These are phyloP conservation scores for Colletotrichum lentis DNA, from an alignment of 2,329 filamentous ascomycete species.

Conservation along the genomic window DNA sequence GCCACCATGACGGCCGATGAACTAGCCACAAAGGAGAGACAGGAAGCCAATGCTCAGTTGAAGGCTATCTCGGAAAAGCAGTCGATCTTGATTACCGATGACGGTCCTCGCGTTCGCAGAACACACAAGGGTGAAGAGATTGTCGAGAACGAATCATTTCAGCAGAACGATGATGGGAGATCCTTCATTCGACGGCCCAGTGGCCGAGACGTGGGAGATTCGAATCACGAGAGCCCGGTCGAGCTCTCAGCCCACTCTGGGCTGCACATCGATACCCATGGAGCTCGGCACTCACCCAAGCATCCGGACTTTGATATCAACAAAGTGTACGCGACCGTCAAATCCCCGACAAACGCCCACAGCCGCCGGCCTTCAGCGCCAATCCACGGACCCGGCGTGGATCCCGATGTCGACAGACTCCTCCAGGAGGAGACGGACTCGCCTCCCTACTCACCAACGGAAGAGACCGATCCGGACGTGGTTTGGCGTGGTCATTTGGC, in stretches of 20 bases:
- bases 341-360: constrained; percentile 69
- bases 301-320: constrained; percentile 79
- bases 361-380: constrained; percentile 60
- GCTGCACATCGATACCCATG: constrained; percentile 51
- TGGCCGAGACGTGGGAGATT: constrained; percentile 42
- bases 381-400: constrained; percentile 69
- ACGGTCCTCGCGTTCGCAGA: constrained; percentile 79
- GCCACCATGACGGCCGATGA: constrained; percentile 90
- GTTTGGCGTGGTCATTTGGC: constrained; percentile 80
- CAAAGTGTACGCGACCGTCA: constrained; percentile 83
- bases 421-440: constrained; percentile 81
- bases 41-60: constrained; percentile 78
- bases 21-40: constrained; percentile 89
- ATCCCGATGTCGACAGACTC: constrained; percentile 89
- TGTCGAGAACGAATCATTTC: constrained; percentile 75
- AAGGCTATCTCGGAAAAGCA: constrained; percentile 82
- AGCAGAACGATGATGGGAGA: constrained; percentile 47
- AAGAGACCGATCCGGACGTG: constrained; percentile 74
- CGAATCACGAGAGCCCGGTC: constrained; percentile 29
- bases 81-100: constrained; percentile 81
- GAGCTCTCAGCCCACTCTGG: constrained; percentile 48
- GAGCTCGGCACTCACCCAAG: constrained; percentile 61
- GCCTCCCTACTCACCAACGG: constrained; percentile 83
- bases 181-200: constrained; percentile 49
- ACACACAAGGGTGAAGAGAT: constrained; percentile 97